Conservation (phyloP, 1,284 basidiomycete species). For the Testicularia cyperi region DNA sequence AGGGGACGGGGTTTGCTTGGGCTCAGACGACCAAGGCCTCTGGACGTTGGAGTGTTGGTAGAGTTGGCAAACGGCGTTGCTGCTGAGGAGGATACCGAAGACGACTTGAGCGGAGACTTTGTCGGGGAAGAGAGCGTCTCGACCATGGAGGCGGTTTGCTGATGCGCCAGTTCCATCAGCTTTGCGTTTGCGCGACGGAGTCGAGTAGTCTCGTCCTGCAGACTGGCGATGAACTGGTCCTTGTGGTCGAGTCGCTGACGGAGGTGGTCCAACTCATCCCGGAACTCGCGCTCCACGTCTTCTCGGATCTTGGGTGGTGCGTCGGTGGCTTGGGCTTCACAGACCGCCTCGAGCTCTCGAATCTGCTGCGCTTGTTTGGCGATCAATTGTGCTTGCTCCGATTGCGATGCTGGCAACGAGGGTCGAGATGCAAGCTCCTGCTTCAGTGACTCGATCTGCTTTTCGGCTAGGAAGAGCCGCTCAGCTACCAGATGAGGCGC, state of each 20-base stretch:
- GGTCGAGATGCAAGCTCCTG: conserved; percentile 35
- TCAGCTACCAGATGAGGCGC: conserved; percentile 47
- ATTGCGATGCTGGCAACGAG: conserved; percentile 11
- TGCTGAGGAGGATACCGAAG: too few species aligned
- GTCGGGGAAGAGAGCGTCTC: conserved; percentile 9
- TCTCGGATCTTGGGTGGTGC: conserved; percentile 48
- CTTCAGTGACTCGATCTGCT: conserved; percentile 29
- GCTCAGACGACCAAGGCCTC: neutral
- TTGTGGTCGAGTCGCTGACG: conserved; percentile 20
- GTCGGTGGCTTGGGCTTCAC: conserved; percentile 44
- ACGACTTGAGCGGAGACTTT: conserved; percentile 2
- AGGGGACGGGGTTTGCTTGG: conserved; percentile 13
- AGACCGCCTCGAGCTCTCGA: conserved; percentile 49
- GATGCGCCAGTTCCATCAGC: conserved; percentile 42
- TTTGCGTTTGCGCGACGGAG: conserved; percentile 29
- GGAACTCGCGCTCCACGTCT: conserved; percentile 50
- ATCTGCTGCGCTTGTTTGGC: conserved; percentile 34
- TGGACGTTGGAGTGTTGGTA: neutral
- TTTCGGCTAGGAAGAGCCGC: conserved; percentile 48
- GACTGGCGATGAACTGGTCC: conserved; percentile 38
- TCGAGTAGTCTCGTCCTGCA: conserved; percentile 31
- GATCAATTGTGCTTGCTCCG: conserved; percentile 33
- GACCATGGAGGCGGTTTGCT: conserved; percentile 42
- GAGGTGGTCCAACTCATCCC: conserved; percentile 6
- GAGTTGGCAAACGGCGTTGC: neutral